Evolutionary conservation across 371 early-diverging fungal genomes (phyloP).

Genomic region (Gilbertella persicaria): DNA sequence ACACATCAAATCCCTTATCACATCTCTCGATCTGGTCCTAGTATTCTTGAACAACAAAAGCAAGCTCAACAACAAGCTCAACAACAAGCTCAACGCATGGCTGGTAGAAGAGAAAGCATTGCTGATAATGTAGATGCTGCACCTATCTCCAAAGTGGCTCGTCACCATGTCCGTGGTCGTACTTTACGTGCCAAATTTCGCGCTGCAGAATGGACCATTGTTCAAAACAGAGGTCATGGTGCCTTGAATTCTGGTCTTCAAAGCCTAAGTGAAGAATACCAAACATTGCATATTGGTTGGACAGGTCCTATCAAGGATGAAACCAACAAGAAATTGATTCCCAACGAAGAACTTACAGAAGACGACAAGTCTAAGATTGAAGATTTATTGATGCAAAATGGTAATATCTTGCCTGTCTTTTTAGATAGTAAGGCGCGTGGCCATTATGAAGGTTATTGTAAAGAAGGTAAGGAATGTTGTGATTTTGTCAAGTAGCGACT

Average conservation of each 20-base stretch:
- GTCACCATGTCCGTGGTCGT: conserved; percentile 41
- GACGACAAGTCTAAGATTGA: conserved; percentile 44
- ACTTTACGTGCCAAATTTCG: conserved; percentile 40
- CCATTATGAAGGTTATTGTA: conserved; percentile 93
- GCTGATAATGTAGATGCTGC: conserved; percentile 22
- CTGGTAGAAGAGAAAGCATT: not conserved
- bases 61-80: not conserved
- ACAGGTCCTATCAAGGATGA: conserved; percentile 59
- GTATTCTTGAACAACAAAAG: not conserved
- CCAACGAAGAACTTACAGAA: conserved; percentile 32
- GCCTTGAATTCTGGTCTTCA: conserved; percentile 77
- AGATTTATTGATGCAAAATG: conserved; percentile 48
- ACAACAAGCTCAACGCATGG: not conserved
- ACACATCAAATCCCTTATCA: conserved; percentile 66
- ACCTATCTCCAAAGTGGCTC: conserved; percentile 38
- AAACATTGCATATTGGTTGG: conserved; percentile 74
- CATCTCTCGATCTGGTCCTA: conserved; percentile 33
- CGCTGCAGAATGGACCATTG: conserved; percentile 37
- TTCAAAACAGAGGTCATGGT: conserved; percentile 67
- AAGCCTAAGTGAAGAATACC: conserved; percentile 51
- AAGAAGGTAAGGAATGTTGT: conserved; percentile 60
- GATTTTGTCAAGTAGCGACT: conserved; percentile 41
- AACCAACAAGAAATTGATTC: conserved; percentile 31
- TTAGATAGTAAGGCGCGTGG: conserved; percentile 72
- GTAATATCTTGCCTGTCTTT: conserved; percentile 76